phyloP scores from a whole-genome alignment of 1,284 basidiomycete species.

The Rhodotorula sp. region DNA sequence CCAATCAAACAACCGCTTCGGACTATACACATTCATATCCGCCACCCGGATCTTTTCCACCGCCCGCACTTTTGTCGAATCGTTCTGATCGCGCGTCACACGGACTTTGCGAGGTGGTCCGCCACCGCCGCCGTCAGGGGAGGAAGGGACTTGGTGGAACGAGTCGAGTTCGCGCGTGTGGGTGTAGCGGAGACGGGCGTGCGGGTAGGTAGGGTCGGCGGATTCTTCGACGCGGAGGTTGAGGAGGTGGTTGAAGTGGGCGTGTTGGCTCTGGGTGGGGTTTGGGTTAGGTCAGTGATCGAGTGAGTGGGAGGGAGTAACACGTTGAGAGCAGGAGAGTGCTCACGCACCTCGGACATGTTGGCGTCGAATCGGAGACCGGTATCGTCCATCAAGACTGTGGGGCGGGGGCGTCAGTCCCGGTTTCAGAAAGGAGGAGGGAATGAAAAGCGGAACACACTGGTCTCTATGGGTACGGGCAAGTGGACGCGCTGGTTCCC shows the following conservation, averaged over 20 bases:
- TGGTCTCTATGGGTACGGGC: slow-evolving; percentile 81
- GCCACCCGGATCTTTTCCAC: slow-evolving; percentile 79
- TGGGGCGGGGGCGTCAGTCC: slow-evolving; percentile 37
- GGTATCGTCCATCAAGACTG: slow-evolving; percentile 56
- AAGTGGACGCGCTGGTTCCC: slow-evolving; percentile 59
- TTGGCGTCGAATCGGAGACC: slow-evolving; percentile 77
- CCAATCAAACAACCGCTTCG: slow-evolving; percentile 82
- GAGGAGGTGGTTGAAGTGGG: slow-evolving; percentile 76
- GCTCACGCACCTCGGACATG: slow-evolving; percentile 71
- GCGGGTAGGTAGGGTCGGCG: slow-evolving; percentile 52
- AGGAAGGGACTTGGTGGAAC: slow-evolving; percentile 59
- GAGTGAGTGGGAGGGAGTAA: slow-evolving; percentile 15
- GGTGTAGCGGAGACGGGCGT: slow-evolving; percentile 67
- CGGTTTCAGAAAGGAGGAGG: slow-evolving; percentile 23
- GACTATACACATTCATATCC: slow-evolving; percentile 81
- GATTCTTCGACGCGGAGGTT: slow-evolving; percentile 68
- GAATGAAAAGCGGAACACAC: slow-evolving; percentile 62
- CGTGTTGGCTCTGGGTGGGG: slow-evolving; percentile 70
- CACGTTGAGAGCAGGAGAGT: too few species aligned
- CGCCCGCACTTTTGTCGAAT: slow-evolving; percentile 55
- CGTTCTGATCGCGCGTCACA: slow-evolving; percentile 78
- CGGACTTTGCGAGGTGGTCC: slow-evolving; percentile 60
- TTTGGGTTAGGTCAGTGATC: neutral
- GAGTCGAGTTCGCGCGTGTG: slow-evolving; percentile 75
- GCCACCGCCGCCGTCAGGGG: slow-evolving; percentile 45